phyloP scores from a whole-genome alignment of 2,329 filamentous ascomycete genomes.

The Botrytis cinerea region DNA sequence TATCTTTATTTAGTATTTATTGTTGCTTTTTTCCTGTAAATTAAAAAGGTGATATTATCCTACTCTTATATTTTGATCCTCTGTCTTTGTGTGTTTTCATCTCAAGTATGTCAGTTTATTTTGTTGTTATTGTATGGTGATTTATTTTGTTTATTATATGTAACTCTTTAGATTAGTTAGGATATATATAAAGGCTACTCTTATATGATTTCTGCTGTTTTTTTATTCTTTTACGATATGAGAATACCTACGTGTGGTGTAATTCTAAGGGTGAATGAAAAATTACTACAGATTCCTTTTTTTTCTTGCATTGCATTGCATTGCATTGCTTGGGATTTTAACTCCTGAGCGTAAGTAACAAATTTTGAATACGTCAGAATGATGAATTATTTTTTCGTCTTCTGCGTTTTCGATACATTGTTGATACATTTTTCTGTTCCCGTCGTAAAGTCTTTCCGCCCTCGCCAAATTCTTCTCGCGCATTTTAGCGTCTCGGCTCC shows the following conservation, averaged over 20 bases:
- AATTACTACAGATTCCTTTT: accelerated
- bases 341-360: accelerated
- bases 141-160: no score
- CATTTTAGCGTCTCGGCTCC: slow-evolving; percentile 20
- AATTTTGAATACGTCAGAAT: accelerated
- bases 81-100: no score
- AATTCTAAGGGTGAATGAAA: not conserved
- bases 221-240: not conserved
- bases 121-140: no score
- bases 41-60: no score
- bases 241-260: not conserved
- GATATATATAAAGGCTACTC: no score
- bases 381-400: no score
- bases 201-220: no score
- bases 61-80: no score
- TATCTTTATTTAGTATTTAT: no score
- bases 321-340: not conserved
- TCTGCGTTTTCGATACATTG: not conserved
- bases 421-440: not conserved
- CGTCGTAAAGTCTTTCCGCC: not conserved
- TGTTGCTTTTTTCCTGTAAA: no score
- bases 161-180: no score
- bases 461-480: slow-evolving; percentile 5
- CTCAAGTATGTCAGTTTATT: no score
- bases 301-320: not conserved